Evolutionary conservation across 179 eudicot species (phyloP), one percentile per base, ranked within the genome.

Genomic region (Patellifolia procumbens): DNA sequence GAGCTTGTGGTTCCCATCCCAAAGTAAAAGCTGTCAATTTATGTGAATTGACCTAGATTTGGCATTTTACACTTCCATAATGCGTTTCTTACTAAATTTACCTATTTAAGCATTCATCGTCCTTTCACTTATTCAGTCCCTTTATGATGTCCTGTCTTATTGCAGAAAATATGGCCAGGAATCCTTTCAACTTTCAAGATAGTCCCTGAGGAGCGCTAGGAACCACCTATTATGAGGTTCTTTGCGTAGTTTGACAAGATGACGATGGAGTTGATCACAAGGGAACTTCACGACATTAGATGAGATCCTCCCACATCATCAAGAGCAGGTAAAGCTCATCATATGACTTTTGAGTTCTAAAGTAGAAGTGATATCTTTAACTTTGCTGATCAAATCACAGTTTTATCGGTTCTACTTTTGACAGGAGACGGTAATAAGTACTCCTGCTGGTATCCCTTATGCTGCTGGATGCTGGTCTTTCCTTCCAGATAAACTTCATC

Each of bases 241-340:
- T 39, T 7, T 0, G 28, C 26, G 19, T 63, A 19, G 16, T 35
- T 65, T 3, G 26, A 65, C 51, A 37, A 20, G 70, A 22, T 39
- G 29, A n/a, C 16, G 12, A 62, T 62, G 17, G 20, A 19, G 32
- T 17, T n/a, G 46, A 26, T 28, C 26, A 2, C 58, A 45, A 15
- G n/a, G n/a, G 37, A 48, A 55, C 72, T 17, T 46, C n/a, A 15
- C 46, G 58, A 46, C 72, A 39, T 66, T n/a, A 65, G 1, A 35
- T 37, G 68, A 64, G 46, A 66, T 34, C 31, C 13, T 10, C 32
- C 20, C 10, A 22, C 7, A 22, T 66, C 22, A 66, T 42, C 7
- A 42, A 60, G 70, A 66, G n/a, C 71, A 68, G 53, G 71, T 68
- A 68, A 37, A 45, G 71, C 35, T 68, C 5, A 6, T 45, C 7